Base-by-base conservation (phyloP, 768 basidiomycete genomes). In the Mycena epipterygia region DNA sequence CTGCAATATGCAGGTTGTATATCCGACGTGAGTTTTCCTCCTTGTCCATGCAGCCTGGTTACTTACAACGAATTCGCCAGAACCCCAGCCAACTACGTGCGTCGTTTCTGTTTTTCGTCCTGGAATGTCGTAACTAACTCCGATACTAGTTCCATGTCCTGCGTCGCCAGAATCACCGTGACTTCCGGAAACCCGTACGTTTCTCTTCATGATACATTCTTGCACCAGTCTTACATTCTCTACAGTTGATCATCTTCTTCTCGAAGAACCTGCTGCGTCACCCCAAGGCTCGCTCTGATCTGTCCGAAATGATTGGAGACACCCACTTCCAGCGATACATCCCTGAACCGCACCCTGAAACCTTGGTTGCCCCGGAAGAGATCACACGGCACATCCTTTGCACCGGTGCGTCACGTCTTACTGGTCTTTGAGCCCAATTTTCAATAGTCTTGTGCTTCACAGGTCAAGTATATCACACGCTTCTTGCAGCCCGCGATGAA, bases 1-100 rank as follows among this genome's bases (percentile, higher is more conserved):
- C 80, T 98, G 97, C 83, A 99, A 99, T 80, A 95, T 99, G 95
- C 98, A 99, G 83, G 93, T 99, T 74, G 95, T 97, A 32, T 99
- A 99, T 83, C 95, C 96, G 6, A 96, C 96, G 93, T 94, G 78
- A 81, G 93, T 87, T 41, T 33, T 2, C 32, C 64, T 67, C 17
- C 32, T 30, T 29, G 42, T 53, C 48, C 29, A 12, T 33, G 8
- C 19, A 14, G 16, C 48, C 48, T 41, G 8, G 0, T 51, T n/a
- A 7, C 61, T 51, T 25, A 59, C 62, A 62, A 68, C 48, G 33
- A 46, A 55, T 61, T 39, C 49, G 7, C 58, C 70, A 95, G 94
- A 29, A 97, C 97, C 0, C 97, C 98, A 11, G 94, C 96, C 58
- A 98, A 97, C 87, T 97, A 97, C 81, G 92, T 93, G 78, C 73